Base-by-base conservation (phyloP, 352 stramenopile genomes). In the Pythium inflatum region DNA sequence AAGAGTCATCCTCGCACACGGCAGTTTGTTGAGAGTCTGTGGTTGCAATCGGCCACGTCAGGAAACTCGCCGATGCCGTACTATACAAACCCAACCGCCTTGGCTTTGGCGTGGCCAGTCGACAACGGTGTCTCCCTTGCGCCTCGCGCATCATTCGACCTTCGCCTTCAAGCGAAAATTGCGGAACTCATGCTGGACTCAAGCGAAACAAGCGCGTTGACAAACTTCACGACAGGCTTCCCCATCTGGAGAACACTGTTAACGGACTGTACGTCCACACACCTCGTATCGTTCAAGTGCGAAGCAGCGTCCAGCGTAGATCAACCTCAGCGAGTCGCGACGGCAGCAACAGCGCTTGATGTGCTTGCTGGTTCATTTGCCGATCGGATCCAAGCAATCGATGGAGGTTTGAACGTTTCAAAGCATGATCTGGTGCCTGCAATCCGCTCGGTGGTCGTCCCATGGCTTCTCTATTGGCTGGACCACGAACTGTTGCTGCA, bases 11-110 rank as follows among this genome's bases (percentile, higher is more conserved):
- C 83, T 8, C 69, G 56, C 28, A 72, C 82, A 57, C 66, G 68
- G 12, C 68, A 82, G 55, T 82, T 88, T 45, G 71, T 88, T 9
- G 82, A 91, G 60, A 71, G 77, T 30, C 66, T 86, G 24, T 91
- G 82, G 83, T 75, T 59, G 31, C 75, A 76, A 30, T 14, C 56
- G 2, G 27, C 66, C 0, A 46, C 66, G 1, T 45, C 60, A 3
- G 43, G 41, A 1, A 30, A 56, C 1, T 74, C 66, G 3, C 69
- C 69, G 1, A 11, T 69, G n/a, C 16, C 5, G 16, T 41, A 46
- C 12, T 54, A 66, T 20, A 4, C 18, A 3, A 31, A 31, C 5
- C 30, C 69, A n/a, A 76, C 49, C 31, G 2, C 30, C 1, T 30
- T 68, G 1, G 22, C 69, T 3, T 33, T 41, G 7, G 56, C 56